Evolutionary conservation across 2,329 filamentous ascomycete species (phyloP).

Genomic region (Fusarium setosum): DNA sequence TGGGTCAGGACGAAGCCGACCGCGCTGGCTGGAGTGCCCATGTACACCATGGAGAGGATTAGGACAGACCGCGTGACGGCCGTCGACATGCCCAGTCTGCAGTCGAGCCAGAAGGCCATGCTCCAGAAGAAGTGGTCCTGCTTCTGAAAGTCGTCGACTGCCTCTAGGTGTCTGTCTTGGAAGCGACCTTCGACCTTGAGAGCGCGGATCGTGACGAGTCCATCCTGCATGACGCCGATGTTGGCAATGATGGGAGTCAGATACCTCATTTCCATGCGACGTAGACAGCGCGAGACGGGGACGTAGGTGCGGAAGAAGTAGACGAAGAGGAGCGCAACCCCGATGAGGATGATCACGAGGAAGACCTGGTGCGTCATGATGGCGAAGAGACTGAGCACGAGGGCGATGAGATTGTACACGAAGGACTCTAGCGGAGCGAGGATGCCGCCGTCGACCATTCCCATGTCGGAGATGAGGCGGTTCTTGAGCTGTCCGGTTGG

Average conservation of each 20-base stretch:
- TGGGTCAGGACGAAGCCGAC: slow-evolving; percentile 84
- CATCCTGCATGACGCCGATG: slow-evolving; percentile 88
- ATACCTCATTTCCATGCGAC: slow-evolving; percentile 89
- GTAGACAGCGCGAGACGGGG: slow-evolving; percentile 84
- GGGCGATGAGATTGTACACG: slow-evolving; percentile 76
- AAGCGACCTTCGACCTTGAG: slow-evolving; percentile 84
- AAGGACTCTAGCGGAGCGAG: slow-evolving; percentile 78
- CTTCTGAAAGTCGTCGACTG: slow-evolving; percentile 90
- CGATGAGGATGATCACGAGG: slow-evolving; percentile 78
- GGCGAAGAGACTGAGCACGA: slow-evolving; percentile 78
- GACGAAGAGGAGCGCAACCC: slow-evolving; percentile 76
- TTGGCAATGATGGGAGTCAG: slow-evolving; percentile 91
- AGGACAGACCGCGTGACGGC: slow-evolving; percentile 79
- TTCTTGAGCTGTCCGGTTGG: slow-evolving; percentile 94
- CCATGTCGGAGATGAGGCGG: slow-evolving; percentile 89
- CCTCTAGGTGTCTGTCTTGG: slow-evolving; percentile 80
- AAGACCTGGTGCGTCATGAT: slow-evolving; percentile 83
- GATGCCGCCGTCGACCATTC: slow-evolving; percentile 89
- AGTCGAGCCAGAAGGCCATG: slow-evolving; percentile 85
- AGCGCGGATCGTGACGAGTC: slow-evolving; percentile 86
- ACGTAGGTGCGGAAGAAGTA: slow-evolving; percentile 81
- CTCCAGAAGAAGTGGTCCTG: slow-evolving; percentile 98
- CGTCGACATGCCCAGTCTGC: slow-evolving; percentile 72
- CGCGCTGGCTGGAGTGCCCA: slow-evolving; percentile 79
- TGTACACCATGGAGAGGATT: slow-evolving; percentile 79